phyloP scores from a whole-genome alignment of 1,139 yeast genomes.

The Suhomyces anneliseae region DNA sequence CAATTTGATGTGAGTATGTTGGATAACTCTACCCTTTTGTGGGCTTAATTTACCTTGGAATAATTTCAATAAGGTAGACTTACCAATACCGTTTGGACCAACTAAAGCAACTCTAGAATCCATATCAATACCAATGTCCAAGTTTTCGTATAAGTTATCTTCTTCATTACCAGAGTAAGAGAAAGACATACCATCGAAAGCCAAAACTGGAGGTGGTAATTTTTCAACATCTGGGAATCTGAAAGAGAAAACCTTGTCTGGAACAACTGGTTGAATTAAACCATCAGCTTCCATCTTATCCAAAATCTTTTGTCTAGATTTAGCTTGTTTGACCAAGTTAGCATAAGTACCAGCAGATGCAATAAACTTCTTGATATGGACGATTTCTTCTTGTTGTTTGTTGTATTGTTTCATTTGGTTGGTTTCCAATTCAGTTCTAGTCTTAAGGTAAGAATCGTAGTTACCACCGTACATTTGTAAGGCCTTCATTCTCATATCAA shows the following conservation, averaged over 20 bases:
- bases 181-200: conserved; percentile 93
- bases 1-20: conserved; percentile 95
- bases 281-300: conserved; percentile 99
- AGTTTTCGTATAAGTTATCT: conserved; percentile 83
- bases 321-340: conserved; percentile 96
- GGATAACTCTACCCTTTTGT: conserved; percentile 91
- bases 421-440: conserved; percentile 90
- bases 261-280: conserved; percentile 87
- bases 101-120: conserved; percentile 97
- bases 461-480: conserved; percentile 92
- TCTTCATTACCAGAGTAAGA: conserved; percentile 86
- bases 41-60: conserved; percentile 94
- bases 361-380: conserved; percentile 96
- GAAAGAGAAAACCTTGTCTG: conserved; percentile 91
- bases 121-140: conserved; percentile 99
- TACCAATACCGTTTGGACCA: conserved; percentile 99
- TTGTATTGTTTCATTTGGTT: conserved; percentile 97
- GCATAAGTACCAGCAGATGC: conserved; percentile 99
- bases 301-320: conserved; percentile 97
- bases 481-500: conserved; percentile 86
- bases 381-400: conserved; percentile 98
- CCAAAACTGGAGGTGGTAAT: conserved; percentile 97
- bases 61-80: conserved; percentile 89
- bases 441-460: conserved; percentile 94
- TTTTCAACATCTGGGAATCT: conserved; percentile 94